Evolutionary conservation across 306 rosid species (phyloP), one percentile per base, ranked within the genome.

Genomic region (Luffa acutangula): DNA sequence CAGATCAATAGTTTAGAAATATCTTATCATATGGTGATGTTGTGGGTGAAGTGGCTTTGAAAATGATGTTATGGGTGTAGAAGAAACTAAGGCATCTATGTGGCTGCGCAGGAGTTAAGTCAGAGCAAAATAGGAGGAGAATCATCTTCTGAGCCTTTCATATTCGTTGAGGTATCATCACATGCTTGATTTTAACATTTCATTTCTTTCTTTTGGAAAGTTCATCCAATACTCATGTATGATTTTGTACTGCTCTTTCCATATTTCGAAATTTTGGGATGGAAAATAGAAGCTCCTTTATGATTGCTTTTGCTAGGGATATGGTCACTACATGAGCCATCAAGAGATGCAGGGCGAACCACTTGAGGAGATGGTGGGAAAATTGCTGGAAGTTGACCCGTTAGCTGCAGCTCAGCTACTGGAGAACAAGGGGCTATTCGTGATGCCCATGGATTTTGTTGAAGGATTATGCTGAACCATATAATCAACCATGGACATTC

Each of bases 361-460:
- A 46, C 89, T 94, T 17, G 98, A 92, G 80, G 98, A 94, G 91
- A 89, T 94, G 91, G 77, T 90, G 77, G 97, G 93, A 62, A 94
- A 92, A 80, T 81, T 92, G 80, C 85, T 92, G 72, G 97, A 89
- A 87, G 89, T 78, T 79, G 78, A 94, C 75, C 85, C 94, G 53
- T 77, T 72, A 51, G 91, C 86, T 42, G 94, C 94, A 10, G 83
- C 78, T 58, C 86, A 86, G 86, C 89, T 94, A 67, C 83, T 94
- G 85, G 90, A 88, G 87, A 87, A 69, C 7, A 88, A 88, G 86
- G 98, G 97, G 79, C 91, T 94, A 80, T 83, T 81, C 70, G 74
- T 92, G 72, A 63, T 87, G 87, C 97, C 98, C 45, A 75, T 87
- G 77, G 83, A 86, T 82, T 81, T 86, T 82, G 85, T 80, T 74